Evolutionary conservation across 495 filamentous ascomycete species (phyloP), one percentile per base, ranked within the genome.

Genomic region (Lasiosphaeria miniovina): DNA sequence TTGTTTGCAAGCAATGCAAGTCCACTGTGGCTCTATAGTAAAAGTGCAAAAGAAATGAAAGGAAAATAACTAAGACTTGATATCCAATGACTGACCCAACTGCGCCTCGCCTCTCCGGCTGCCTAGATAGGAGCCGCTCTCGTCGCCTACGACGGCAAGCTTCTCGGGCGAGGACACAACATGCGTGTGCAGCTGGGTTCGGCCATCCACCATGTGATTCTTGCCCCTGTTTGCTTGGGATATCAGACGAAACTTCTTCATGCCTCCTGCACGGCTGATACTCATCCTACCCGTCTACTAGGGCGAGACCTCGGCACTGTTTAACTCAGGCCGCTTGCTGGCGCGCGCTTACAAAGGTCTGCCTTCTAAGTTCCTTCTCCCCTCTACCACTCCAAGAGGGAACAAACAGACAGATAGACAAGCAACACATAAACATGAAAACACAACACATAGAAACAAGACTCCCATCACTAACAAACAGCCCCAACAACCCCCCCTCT

Each of bases 81-180:
- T 4, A n/a, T 10, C 11, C 38, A 1, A 24, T 24, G 24, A 24
- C 24, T 24, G 24, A 24, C 24, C 24, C 24, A 24, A 24, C 24
- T 24, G 24, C 24, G 24, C 24, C 24, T 2, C 24, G 24, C 24
- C 24, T 12, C 48, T 33, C 15, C 53, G 15, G 12, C 32, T 34
- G 9, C 9, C 55, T 58, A 83, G 67, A 94, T 94, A 56, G 91
- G 90, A 31, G 90, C 91, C 34, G 86, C 82, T 31, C 77, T 95
- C 41, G 80, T 93, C 5, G 82, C 84, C 48, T 81, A 80, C 43
- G 83, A 88, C 54, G 91, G 91, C 36, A 83, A 79, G 57, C 85
- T 93, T 43, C 80, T 94, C 3, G 89, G 89, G n/a, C 83, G 83
- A 38, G 90, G 90, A 7, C 91, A 90, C 67, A 94, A 94, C 65